Evolutionary conservation across 2,329 filamentous ascomycete species (phyloP), one percentile per base, ranked within the genome.

Genomic region (Xylaria sp.): DNA sequence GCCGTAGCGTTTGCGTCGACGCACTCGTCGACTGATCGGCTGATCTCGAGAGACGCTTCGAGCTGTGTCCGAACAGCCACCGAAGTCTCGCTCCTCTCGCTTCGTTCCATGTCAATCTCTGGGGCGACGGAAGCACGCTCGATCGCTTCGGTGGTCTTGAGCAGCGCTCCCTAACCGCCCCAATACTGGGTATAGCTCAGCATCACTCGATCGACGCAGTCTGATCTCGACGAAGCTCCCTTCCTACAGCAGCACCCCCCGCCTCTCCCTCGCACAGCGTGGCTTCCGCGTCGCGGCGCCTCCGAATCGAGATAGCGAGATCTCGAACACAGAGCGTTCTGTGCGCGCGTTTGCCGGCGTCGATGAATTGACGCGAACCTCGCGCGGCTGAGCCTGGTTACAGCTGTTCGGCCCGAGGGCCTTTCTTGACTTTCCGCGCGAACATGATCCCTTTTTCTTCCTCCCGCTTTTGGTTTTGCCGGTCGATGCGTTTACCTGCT

Each of bases 141-240:
- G 54, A 58, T 23, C 46, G 41, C 55, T 58, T 53, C 56, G 55
- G 48, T 23, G 55, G 35, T 67, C 56, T 67, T 61, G 64, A 63
- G 60, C 57, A 58, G 27, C 21, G 37, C 37, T 31, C 43, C 54
- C 43, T n/a, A 29, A 31, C 21, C 41, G 54, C 35, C 48, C 27
- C 54, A 17, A 37, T 21, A 33, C 46, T 31, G 63, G 37, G 41
- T 43, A 58, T 8, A 54, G 48, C 54, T 60, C 51, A 61, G 59
- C 54, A 43, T 25, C 17, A 33, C 58, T 62, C 52, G 63, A 60
- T 64, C 35, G 54, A 57, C 33, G 21, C 40, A 60, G n/a, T 59
- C 37, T 68, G 66, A 61, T 68, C 66, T 66, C 59, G 65, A 61
- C 25, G 41, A 38, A 41, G 48, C 66, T 68, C 61, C 64, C 64